phyloP scores from a whole-genome alignment of 2,329 filamentous ascomycete species.

The Didymella lethalis region DNA sequence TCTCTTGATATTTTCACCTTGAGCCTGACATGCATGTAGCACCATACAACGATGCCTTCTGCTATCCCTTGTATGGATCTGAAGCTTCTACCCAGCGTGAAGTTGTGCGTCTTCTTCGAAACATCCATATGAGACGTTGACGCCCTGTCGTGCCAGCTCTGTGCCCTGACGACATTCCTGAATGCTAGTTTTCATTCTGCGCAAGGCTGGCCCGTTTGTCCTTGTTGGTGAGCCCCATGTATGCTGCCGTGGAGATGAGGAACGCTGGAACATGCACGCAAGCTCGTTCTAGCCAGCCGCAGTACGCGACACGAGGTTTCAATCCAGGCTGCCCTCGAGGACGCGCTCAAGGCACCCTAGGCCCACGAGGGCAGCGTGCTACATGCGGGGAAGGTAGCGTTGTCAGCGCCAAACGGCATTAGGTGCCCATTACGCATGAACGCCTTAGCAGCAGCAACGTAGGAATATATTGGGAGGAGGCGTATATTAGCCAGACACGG shows the following conservation, averaged over 20 bases:
- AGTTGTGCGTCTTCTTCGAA: constrained; percentile 6
- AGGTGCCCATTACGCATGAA: neutral
- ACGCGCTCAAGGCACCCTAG: constrained; percentile 17
- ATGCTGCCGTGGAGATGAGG: neutral
- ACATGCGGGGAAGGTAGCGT: constrained; percentile 30
- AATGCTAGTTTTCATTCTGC: neutral
- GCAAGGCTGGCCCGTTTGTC: constrained; percentile 8
- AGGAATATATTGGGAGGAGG: constrained; percentile 8
- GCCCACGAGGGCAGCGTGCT: constrained; percentile 20
- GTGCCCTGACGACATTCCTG: constrained; percentile 10
- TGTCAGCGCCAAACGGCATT: constrained; percentile 15
- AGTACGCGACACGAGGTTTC: constrained; percentile 20
- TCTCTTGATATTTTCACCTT: neutral
- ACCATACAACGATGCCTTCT: neutral
- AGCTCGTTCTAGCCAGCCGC: constrained; percentile 21
- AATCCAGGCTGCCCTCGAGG: constrained; percentile 11
- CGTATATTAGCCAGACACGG: constrained; percentile 18
- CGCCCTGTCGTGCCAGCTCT: constrained; percentile 7
- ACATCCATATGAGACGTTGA: neutral
- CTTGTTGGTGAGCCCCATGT: constrained; percentile 5
- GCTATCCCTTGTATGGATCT: neutral
- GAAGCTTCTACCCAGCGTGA: constrained; percentile 5
- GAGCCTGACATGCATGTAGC: constrained; percentile 9
- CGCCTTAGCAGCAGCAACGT: constrained; percentile 13
- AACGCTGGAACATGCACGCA: neutral